Conservation (phyloP, 805 yeast genomes). For the Metschnikowia anglica region DNA sequence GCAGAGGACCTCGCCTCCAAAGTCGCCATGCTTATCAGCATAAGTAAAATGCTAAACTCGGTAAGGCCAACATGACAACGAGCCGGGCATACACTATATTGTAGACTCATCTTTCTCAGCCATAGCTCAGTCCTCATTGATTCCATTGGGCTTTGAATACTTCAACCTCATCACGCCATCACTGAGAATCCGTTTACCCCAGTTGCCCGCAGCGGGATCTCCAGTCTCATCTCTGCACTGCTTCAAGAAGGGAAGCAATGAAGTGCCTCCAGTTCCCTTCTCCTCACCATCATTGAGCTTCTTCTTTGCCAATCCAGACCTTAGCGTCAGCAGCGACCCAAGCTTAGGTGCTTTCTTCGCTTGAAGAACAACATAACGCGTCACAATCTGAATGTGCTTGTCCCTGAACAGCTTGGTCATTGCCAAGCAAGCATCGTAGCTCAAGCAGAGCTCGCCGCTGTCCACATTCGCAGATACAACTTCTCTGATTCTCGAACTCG, state of each 20-base stretch:
- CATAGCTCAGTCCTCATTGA: slow-evolving; percentile 36
- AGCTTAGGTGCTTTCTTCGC: slow-evolving; percentile 55
- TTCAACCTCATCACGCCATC: slow-evolving; percentile 50
- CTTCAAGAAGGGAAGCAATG: slow-evolving; percentile 84
- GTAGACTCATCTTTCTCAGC: background rate
- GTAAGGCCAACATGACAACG: background rate
- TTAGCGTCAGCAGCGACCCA: slow-evolving; percentile 58
- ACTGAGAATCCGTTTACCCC: slow-evolving; percentile 78
- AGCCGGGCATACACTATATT: background rate
- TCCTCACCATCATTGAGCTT: slow-evolving; percentile 50
- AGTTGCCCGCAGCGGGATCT: slow-evolving; percentile 85
- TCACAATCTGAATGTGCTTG: slow-evolving; percentile 89
- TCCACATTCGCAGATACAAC: slow-evolving; percentile 50
- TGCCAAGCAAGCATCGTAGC: slow-evolving; percentile 87
- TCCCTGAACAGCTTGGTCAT: slow-evolving; percentile 87
- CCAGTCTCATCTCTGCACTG: slow-evolving; percentile 97
- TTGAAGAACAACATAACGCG: slow-evolving; percentile 80
- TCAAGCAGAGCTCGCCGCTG: slow-evolving; percentile 57
- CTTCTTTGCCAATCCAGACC: slow-evolving; percentile 64
- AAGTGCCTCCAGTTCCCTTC: slow-evolving; percentile 93
- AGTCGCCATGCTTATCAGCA: no score
- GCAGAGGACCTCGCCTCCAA: no score
- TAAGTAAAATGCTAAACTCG: no score
- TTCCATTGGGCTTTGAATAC: slow-evolving; percentile 40
- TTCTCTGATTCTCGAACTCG: slow-evolving; percentile 59